Conservation (phyloP, 164 flowering plant genomes). For the Piper betle region DNA sequence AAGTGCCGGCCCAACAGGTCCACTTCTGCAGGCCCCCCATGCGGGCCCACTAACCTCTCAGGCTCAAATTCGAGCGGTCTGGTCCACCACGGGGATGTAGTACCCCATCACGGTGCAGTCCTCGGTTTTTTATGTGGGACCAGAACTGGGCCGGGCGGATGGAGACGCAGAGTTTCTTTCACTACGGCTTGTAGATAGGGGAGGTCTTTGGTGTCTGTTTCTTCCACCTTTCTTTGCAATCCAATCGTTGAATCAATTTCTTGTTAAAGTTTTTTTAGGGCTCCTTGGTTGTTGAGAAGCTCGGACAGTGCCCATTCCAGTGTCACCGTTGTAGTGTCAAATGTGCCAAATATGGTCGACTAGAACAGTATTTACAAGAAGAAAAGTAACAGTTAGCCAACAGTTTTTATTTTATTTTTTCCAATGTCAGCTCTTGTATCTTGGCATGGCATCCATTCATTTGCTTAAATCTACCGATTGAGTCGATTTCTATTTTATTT, state of each 20-base stretch:
- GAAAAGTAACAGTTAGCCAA: no score
- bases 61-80: not conserved
- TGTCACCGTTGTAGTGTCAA: not conserved
- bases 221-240: not conserved
- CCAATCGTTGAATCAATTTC: not conserved
- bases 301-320: not conserved
- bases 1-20: not conserved
- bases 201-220: not conserved
- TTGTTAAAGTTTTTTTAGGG: not conserved
- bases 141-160: not conserved
- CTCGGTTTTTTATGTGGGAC: not conserved
- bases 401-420: no score
- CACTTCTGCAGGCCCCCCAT: not conserved
- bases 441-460: no score
- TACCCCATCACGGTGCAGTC: not conserved
- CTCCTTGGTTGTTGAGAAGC: slow-evolving; percentile 1
- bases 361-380: not conserved
- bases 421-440: no score
- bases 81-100: not conserved
- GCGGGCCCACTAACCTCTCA: not conserved
- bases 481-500: no score
- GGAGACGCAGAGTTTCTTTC: not conserved
- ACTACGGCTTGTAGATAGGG: not conserved
- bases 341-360: not conserved
- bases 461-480: no score